phyloP scores from a whole-genome alignment of 2,329 filamentous ascomycete species.

The Trichophyton mentagrophytes region DNA sequence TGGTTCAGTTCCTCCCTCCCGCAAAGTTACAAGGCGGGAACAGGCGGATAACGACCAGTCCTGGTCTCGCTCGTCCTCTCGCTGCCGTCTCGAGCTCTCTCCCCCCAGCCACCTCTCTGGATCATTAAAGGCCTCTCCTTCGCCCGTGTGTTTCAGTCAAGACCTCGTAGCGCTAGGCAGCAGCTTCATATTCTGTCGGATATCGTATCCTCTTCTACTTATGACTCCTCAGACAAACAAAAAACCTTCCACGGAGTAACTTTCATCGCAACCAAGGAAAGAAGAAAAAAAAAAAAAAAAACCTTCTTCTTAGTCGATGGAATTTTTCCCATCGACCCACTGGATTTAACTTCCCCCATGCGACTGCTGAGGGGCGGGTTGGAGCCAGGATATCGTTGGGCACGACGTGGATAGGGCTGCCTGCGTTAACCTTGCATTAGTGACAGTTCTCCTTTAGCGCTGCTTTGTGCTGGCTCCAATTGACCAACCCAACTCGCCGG shows the following conservation, averaged over 20 bases:
- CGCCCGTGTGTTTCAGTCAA: background rate
- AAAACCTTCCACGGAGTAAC: background rate
- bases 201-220: background rate
- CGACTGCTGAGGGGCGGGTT: slow-evolving; percentile 1
- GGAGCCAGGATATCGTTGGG: slow-evolving; percentile 6
- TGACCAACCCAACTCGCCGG: slow-evolving; percentile 7
- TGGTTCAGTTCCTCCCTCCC: background rate
- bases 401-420: slow-evolving; percentile 8
- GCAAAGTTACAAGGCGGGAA: slow-evolving; percentile 2
- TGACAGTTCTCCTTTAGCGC: slow-evolving; percentile 5
- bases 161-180: background rate
- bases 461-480: slow-evolving; percentile 12
- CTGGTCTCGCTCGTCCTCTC: background rate
- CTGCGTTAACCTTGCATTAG: slow-evolving; percentile 11
- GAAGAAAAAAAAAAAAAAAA: background rate
- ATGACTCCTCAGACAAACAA: background rate
- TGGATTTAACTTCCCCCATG: background rate
- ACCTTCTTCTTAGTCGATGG: background rate
- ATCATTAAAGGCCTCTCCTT: background rate
- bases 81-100: too few relatives aligned
- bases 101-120: background rate
- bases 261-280: background rate
- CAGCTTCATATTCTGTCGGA: background rate
- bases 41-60: background rate
- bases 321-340: background rate